Conservation (phyloP, 441 rosid genomes). For the Erodium texanum region DNA sequence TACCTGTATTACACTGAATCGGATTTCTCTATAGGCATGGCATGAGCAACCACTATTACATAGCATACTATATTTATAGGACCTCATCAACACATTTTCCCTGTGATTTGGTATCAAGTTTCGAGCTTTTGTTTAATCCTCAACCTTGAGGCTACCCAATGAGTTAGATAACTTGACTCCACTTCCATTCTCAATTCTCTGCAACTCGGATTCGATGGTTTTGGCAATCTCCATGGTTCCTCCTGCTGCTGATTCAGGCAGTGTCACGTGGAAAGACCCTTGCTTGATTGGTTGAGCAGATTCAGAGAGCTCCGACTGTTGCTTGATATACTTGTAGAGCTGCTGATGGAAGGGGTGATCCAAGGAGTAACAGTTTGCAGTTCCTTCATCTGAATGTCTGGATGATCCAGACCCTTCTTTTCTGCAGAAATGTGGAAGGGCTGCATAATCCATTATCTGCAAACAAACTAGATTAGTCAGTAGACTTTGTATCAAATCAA, state of each 20-base stretch:
- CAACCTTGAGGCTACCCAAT: slow-evolving; percentile 25
- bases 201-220: slow-evolving; percentile 68
- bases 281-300: slow-evolving; percentile 51
- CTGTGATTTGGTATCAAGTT: not conserved
- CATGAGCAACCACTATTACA: slow-evolving; percentile 12
- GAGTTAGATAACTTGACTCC: slow-evolving; percentile 27
- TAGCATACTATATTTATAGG: slow-evolving; percentile 7
- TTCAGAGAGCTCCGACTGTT: slow-evolving; percentile 33
- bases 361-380: slow-evolving; percentile 47
- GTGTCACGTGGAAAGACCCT: slow-evolving; percentile 74
- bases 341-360: slow-evolving; percentile 85
- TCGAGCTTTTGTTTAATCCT: slow-evolving; percentile 15
- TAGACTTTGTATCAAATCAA: not conserved
- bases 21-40: slow-evolving; percentile 6
- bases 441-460: slow-evolving; percentile 68
- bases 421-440: slow-evolving; percentile 89
- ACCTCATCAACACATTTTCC: slow-evolving; percentile 1
- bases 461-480: slow-evolving; percentile 18
- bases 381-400: slow-evolving; percentile 27
- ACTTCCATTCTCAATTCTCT: slow-evolving; percentile 43
- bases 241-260: slow-evolving; percentile 58
- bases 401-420: slow-evolving; percentile 81
- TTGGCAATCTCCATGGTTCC: slow-evolving; percentile 46
- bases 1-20: not conserved
- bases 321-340: slow-evolving; percentile 69